Evolutionary conservation across 2,329 filamentous ascomycete genomes (phyloP), one percentile per base, ranked within the genome.

Genomic region (Trichoderma simmonsii): DNA sequence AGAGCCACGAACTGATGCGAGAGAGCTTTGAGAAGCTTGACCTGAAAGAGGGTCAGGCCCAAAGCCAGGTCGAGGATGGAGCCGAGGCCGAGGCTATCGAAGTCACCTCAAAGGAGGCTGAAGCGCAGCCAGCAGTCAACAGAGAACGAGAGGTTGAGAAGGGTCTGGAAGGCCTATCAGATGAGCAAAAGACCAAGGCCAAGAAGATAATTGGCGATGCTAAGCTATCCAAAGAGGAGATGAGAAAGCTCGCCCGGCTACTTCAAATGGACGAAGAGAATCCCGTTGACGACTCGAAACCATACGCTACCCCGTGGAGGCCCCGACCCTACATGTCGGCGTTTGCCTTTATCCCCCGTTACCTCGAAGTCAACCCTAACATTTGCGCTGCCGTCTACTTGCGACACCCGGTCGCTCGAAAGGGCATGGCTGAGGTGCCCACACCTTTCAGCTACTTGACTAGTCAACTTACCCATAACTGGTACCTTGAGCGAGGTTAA

Each of bases 321-420:
- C 96, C 96, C 14, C 88, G 94, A 71, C 88, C 92, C 67, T 98
- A 89, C 82, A 97, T 99, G 93, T 87, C 89, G 66, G 91, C 95
- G 0, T 99, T 99, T 82, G 94, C 95, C 28, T 98, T 97, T 82
- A 94, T 99, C 76, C 96, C 96, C 12, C 87, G 93, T 69, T 99
- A 98, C 82, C 89, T 99, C 73, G 97, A 99, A 84, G 96, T 99
- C 77, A 98, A 98, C 86, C 96, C 97, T 82, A 97, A 95, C 79
- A 92, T 98, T 77, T 99, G 96, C 83, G 92, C 95, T 1, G 96
- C 96, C 12, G 94, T 99, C 54, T 99, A 99, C 81, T 84, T 99
- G 74, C 89, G 96, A 72, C 95, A 99, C 84, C 96, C 96, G 0
- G 95, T 98, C 57, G 96, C 94, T 30, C 88, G 95, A 73, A 91